phyloP scores from a whole-genome alignment of 768 basidiomycete genomes.

The Agaricus blazei region DNA sequence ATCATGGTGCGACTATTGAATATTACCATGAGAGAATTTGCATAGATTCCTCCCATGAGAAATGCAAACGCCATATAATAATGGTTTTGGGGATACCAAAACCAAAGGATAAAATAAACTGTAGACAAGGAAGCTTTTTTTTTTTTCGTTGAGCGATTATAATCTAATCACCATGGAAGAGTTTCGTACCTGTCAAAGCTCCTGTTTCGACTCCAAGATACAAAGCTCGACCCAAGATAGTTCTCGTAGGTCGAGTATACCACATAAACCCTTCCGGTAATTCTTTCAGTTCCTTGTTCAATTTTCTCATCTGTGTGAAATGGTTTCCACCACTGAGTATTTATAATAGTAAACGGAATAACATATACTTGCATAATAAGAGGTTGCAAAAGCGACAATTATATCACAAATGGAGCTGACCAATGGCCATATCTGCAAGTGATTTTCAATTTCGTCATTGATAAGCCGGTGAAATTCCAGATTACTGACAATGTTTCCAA shows the following conservation, averaged over 20 bases:
- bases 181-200: slow-evolving; percentile 20
- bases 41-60: slow-evolving; percentile 29
- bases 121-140: slow-evolving; percentile 25
- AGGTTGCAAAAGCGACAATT: slow-evolving; percentile 24
- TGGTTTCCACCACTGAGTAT: background rate
- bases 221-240: slow-evolving; percentile 23
- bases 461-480: background rate
- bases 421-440: slow-evolving; percentile 26
- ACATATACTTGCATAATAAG: slow-evolving; percentile 21
- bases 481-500: background rate
- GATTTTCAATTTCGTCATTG: background rate
- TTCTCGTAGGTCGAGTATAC: slow-evolving; percentile 20
- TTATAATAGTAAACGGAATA: background rate
- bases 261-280: slow-evolving; percentile 13
- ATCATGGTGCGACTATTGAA: slow-evolving; percentile 24
- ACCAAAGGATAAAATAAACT: slow-evolving; percentile 22
- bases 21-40: slow-evolving; percentile 26
- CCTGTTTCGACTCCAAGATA: slow-evolving; percentile 34
- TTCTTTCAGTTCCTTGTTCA: background rate
- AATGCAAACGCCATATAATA: slow-evolving; percentile 29
- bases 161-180: background rate
- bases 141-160: background rate
- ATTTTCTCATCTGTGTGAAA: background rate
- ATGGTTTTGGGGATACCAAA: slow-evolving; percentile 20
- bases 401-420: slow-evolving; percentile 26